These are phyloP conservation scores for Leishmania major DNA, from an alignment of 208 protist genomes.

Conservation along the genomic window DNA sequence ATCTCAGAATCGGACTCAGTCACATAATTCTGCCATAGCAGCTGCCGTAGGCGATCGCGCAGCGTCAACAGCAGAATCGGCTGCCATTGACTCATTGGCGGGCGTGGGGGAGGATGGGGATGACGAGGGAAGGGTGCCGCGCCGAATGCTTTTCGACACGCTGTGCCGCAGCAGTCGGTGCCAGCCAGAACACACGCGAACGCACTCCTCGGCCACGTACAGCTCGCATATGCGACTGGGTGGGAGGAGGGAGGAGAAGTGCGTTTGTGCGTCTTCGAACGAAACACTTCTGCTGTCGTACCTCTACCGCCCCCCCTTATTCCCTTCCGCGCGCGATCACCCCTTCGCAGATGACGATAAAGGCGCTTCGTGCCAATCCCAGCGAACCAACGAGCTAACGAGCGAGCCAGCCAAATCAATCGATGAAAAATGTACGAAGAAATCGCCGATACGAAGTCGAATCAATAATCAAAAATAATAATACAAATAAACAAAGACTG, in stretches of 20 bases:
- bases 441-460: neutral
- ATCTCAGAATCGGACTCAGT: neutral
- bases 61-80: neutral
- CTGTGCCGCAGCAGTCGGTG: neutral
- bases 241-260: neutral
- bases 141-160: neutral
- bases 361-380: neutral
- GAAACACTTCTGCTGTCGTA: neutral
- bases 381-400: neutral
- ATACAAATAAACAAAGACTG: slow-evolving; percentile 7
- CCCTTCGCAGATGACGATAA: neutral
- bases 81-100: neutral
- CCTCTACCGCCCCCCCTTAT: neutral
- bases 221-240: neutral
- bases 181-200: neutral
- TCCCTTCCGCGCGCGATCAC: neutral
- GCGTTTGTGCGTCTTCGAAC: neutral
- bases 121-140: neutral
- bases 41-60: neutral
- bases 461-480: slow-evolving; percentile 8
- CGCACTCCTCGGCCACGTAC: neutral
- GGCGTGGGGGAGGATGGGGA: neutral
- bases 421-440: neutral
- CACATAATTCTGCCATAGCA: neutral
- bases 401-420: neutral